Evolutionary conservation across 192 early-diverging fungal species (phyloP).

Genomic region (Powellomyces hirtus): DNA sequence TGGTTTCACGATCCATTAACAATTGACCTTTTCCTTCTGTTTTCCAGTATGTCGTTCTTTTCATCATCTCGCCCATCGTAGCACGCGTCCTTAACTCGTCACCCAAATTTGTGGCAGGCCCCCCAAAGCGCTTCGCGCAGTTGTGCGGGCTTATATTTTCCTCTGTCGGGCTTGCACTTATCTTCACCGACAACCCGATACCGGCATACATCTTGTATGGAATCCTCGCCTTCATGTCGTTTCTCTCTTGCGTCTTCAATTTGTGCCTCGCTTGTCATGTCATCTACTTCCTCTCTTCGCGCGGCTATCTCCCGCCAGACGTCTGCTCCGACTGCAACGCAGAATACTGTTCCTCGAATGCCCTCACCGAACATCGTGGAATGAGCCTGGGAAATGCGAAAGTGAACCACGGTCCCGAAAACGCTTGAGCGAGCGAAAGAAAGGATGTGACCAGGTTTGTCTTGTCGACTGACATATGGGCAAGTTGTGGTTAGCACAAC

Average conservation of each 20-base stretch:
- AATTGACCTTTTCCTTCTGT: background rate
- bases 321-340: background rate
- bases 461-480: too few relatives aligned
- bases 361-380: too few relatives aligned
- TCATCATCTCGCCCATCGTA: background rate
- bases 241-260: background rate
- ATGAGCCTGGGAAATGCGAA: too few relatives aligned
- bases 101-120: background rate
- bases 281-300: background rate
- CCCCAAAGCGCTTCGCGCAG: constrained; percentile 3
- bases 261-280: constrained; percentile 1
- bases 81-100: background rate
- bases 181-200: background rate
- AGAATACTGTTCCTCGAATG: constrained; percentile 5
- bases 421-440: too few relatives aligned
- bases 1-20: background rate
- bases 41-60: background rate
- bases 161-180: background rate
- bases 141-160: background rate
- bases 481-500: too few relatives aligned
- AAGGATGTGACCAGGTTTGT: too few relatives aligned
- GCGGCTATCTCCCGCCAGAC: background rate
- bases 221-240: background rate
- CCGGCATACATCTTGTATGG: background rate
- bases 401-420: too few relatives aligned